Conservation (phyloP, 1,284 basidiomycete genomes). For the Cryptococcus jaspeensis region DNA sequence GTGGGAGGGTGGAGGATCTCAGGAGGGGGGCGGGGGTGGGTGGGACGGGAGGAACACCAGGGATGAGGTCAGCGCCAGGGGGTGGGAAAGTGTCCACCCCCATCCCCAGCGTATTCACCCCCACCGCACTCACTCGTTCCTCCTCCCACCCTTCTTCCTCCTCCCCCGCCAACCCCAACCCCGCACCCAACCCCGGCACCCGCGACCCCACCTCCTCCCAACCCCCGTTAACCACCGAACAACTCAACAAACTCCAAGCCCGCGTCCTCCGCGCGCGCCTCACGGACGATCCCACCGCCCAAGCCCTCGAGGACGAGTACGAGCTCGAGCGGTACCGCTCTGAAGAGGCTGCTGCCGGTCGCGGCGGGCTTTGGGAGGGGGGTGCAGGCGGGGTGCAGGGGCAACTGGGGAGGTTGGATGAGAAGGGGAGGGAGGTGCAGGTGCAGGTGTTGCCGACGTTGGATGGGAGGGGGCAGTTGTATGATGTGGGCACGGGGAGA, state of each 20-base stretch:
- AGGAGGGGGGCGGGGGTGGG: constrained; percentile 28
- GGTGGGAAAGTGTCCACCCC: constrained; percentile 59
- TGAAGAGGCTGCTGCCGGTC: constrained; percentile 41
- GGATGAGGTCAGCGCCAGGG: constrained; percentile 3
- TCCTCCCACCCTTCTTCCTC: constrained; percentile 29
- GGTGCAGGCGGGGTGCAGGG: constrained; percentile 26
- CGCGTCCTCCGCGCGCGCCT: constrained; percentile 88
- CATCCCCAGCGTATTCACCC: constrained; percentile 84
- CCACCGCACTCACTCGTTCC: constrained; percentile 53
- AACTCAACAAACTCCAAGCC: constrained; percentile 89
- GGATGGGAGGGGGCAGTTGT: constrained; percentile 79
- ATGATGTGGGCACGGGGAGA: constrained; percentile 75
- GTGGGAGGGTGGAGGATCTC: constrained; percentile 39
- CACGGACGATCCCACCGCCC: constrained; percentile 68
- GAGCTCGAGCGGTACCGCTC: constrained; percentile 62
- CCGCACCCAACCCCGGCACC: constrained; percentile 1
- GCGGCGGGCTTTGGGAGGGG: constrained; percentile 50
- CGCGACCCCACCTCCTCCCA: constrained; percentile 32
- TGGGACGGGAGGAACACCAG: constrained; percentile 10
- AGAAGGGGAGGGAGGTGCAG: constrained; percentile 48
- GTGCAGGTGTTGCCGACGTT: constrained; percentile 86
- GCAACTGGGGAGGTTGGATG: constrained; percentile 37
- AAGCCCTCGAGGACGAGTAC: constrained; percentile 76
- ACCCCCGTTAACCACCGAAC: constrained; percentile 53
- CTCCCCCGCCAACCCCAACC: neutral